These are phyloP conservation scores for Podosphaera xanthii DNA, from an alignment of 2,329 filamentous ascomycete genomes.

Conservation along the genomic window DNA sequence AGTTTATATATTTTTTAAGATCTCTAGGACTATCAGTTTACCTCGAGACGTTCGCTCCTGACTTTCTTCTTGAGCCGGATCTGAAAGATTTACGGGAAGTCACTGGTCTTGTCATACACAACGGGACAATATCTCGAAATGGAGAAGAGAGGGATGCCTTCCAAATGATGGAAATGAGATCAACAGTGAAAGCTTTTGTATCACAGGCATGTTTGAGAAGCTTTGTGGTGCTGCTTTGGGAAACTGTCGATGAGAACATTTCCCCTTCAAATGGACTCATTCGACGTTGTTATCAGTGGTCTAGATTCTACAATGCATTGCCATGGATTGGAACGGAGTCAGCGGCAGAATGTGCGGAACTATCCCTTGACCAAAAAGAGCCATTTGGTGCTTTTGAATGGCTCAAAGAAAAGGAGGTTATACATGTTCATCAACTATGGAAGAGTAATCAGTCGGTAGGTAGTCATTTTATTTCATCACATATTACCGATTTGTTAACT, in stretches of 20 bases:
- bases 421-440: slow-evolving; percentile 13
- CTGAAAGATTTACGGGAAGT: slow-evolving; percentile 11
- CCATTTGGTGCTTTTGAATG: slow-evolving; percentile 15
- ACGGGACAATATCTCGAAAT: slow-evolving; percentile 21
- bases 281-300: slow-evolving; percentile 12
- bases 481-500: background rate
- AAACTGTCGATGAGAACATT: slow-evolving; percentile 15
- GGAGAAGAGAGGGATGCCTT: slow-evolving; percentile 23
- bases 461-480: background rate
- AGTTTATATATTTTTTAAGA: slow-evolving; percentile 9
- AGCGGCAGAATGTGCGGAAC: slow-evolving; percentile 7
- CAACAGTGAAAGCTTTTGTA: slow-evolving; percentile 10
- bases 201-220: slow-evolving; percentile 12
- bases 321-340: slow-evolving; percentile 11
- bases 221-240: slow-evolving; percentile 14
- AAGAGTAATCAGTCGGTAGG: slow-evolving; percentile 9
- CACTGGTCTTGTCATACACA: slow-evolving; percentile 21
- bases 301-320: slow-evolving; percentile 12
- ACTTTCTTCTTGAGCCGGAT: slow-evolving; percentile 9
- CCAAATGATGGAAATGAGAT: slow-evolving; percentile 16
- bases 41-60: slow-evolving; percentile 10
- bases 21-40: slow-evolving; percentile 11
- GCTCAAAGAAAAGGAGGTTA: slow-evolving; percentile 13
- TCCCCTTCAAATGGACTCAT: slow-evolving; percentile 13
- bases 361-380: slow-evolving; percentile 7